Evolutionary conservation across 2,329 filamentous ascomycete species (phyloP), one percentile per base, ranked within the genome.

Genomic region (Paecilomyces dactylethromorphus): DNA sequence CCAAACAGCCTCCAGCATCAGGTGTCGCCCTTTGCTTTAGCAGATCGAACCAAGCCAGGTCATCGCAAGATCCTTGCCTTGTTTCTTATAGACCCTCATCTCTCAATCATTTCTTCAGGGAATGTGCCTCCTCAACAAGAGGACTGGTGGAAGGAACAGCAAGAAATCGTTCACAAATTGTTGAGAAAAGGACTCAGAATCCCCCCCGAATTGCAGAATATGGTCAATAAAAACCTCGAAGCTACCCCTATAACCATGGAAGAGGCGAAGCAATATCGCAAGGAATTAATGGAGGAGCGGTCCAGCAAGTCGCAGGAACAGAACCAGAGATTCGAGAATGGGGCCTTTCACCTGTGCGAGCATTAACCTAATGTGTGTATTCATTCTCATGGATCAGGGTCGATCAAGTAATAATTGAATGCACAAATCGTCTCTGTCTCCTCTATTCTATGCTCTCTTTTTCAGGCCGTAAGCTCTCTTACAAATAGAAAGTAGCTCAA

Each of bases 261-360:
- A 7, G 72, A 77, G 58, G 77, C 78, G 1, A 71, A 73, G 59
- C 59, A 66, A 24, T 67, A 74, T 53, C 64, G 77, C 55, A 39
- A 72, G 50, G 58, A 71, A 59, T 58, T 80, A 39, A 79, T 79
- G 76, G 64, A 69, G 3, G 76, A 79, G 64, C 66, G 76, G 15
- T 58, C 58, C 31, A 39, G 55, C 5, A 35, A 59, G 12, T 31
- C 54, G 12, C 53, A 62, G 24, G 66, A 63, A 22, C 11, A 49
- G 6, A 21, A n/a, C 8, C 64, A 64, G 13, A 45, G 13, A 15
- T 45, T 29, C 26, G 26, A 29, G 26, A 29, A 7, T 4, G 26
- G 26, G 26, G 26, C 5, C 1, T 29, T 29, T 29, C 5, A 29
- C 26, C 7, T 29, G 26, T 29, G 26, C 26, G 26, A 29, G 2